Base-by-base conservation (phyloP, 805 yeast genomes). In the Tetrapisispora taiwanensis region DNA sequence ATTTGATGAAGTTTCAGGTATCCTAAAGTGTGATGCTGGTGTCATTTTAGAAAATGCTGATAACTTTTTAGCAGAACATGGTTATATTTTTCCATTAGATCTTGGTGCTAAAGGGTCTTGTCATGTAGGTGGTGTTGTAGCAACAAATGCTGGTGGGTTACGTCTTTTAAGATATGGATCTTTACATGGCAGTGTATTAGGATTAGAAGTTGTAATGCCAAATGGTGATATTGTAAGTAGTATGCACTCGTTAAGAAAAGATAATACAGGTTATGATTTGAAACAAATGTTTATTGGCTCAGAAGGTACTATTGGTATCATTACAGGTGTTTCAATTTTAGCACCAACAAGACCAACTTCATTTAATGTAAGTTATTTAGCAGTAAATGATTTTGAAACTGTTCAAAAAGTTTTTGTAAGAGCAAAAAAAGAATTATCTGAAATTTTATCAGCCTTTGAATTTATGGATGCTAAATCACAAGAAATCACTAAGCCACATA, bases 91-190 rank as follows among this genome's bases (percentile, higher is more conserved):
- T 73, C 97, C 97, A 24, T 70, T 89, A 42, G 97, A 89, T 61
- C 69, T 89, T 48, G 97, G 97, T 46, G 97, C 97, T 32, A 89
- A 89, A 67, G 97, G 97, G 13, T 86, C 96, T 1, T 90, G 97
- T 61, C 95, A 86, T 54, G 81, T 90, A 49, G 97, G 97, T 53
- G 97, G 97, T 51, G 84, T 81, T 43, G 90, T 87, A 36, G 95
- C 96, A 17, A 87, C 96, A 17, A 90, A 90, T 61, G 97, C 97
- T 5, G 97, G 97, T 58, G 97, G 97, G 1, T 73, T 89, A 54
- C 72, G 97, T 58, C 70, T 89, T 41, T 67, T 89, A 48, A 74
- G 95, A 53, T 89, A 87, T 60, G 97, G 97, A 3, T 85, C 95
- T 6, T 73, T 89, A 51, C 97, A 90, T 59, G 97, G 97, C 4